Evolutionary conservation across 2,329 filamentous ascomycete genomes (phyloP), one percentile per base, ranked within the genome.

Genomic region (Lomentospora prolificans): DNA sequence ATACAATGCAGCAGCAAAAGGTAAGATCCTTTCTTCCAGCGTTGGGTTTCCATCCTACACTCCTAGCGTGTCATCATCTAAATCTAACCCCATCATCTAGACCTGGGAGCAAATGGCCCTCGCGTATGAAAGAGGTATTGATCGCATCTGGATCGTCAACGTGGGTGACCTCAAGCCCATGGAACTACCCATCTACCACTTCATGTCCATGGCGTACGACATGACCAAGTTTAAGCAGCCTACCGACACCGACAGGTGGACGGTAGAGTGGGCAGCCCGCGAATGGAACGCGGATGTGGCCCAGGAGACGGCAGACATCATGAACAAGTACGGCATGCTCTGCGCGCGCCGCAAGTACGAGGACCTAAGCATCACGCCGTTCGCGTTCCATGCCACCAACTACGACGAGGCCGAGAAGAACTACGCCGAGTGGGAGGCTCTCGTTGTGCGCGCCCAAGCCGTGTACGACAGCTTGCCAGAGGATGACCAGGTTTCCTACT

Each of bases 171-270:
- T 86, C 58, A 86, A 86, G 67, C 79, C 79, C 0, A 71, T 82
- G 3, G 73, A 87, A 69, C 74, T 86, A 12, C 82, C 84, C 22
- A 81, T 87, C 64, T 81, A 73, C 63, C 83, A 87, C 66, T 86
- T 84, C 70, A 71, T 87, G 59, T 82, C 86, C 60, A 73, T 87
- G 58, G 85, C 82, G 1, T 88, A 87, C 64, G 80, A 87, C 62
- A 76, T 79, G 22, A 68, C 76, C 19, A 64, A 70, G 2, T 85
- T 31, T 25, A 19, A 79, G 74, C 72, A 75, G 14, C 74, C 77
- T 51, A 74, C 79, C 50, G 80, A 76, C 54, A 77, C 80, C 0
- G 69, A 72, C 1, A 69, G 72, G 2, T 87, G 83, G 79, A 72
- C 83, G 10, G 64, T 72, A 12, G 69, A 72, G 2, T 85, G 80